Evolutionary conservation across 768 basidiomycete species (phyloP).

Genomic region (Amanita inopinata): DNA sequence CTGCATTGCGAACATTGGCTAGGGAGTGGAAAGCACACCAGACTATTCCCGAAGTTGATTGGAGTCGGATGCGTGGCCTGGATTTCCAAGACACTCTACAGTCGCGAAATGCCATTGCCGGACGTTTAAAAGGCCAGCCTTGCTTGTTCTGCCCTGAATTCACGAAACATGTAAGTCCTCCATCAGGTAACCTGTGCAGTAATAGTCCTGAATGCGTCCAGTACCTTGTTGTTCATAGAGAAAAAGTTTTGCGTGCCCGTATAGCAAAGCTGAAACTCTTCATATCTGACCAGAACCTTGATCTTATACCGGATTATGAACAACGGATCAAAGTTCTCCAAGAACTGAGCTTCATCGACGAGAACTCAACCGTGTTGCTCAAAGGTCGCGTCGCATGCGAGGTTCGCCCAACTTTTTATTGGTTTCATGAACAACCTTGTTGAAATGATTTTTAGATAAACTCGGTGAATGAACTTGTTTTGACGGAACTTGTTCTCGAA

Average conservation of each 20-base stretch:
- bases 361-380: constrained; percentile 88
- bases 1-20: constrained; percentile 38
- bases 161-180: constrained; percentile 56
- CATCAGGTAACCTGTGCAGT: constrained; percentile 2
- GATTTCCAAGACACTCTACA: constrained; percentile 86
- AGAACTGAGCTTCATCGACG: constrained; percentile 88
- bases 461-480: constrained; percentile 91
- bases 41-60: constrained; percentile 68
- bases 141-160: constrained; percentile 65
- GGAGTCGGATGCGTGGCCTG: constrained; percentile 71
- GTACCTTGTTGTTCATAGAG: constrained; percentile 71
- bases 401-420: constrained; percentile 30
- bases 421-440: neutral
- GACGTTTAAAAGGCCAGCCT: constrained; percentile 29
- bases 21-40: constrained; percentile 44
- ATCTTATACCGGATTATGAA: constrained; percentile 94
- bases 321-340: constrained; percentile 86
- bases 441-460: constrained; percentile 61
- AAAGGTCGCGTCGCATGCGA: constrained; percentile 99
- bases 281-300: constrained; percentile 94
- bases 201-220: constrained; percentile 21
- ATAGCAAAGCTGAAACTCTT: constrained; percentile 74
- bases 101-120: constrained; percentile 39
- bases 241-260: constrained; percentile 62
- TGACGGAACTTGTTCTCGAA: constrained; percentile 95